These are phyloP conservation scores for Vaccinium macrocarpon DNA, from an alignment of 148 eudicot genomes.

Conservation along the genomic window DNA sequence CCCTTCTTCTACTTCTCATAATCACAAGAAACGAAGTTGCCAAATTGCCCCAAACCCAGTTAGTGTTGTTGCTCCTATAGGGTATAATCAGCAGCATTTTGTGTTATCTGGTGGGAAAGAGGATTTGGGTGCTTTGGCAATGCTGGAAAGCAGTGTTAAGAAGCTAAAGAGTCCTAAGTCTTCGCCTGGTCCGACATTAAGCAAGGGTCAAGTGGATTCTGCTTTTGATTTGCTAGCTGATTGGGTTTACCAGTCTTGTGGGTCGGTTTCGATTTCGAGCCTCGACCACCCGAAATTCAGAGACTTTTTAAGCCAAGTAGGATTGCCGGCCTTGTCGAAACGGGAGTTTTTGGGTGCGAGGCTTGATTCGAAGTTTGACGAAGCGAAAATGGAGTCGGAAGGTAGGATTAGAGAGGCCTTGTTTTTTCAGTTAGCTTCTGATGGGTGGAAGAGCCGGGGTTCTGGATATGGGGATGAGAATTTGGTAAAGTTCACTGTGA, in stretches of 20 bases:
- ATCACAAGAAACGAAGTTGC: constrained; percentile 11
- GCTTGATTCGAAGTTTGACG: constrained; percentile 18
- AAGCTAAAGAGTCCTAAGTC: constrained; percentile 22
- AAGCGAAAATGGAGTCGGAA: constrained; percentile 15
- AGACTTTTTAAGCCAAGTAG: constrained; percentile 16
- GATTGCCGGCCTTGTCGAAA: constrained; percentile 15
- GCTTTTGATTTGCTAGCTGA: constrained; percentile 10
- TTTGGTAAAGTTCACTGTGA: constrained; percentile 19
- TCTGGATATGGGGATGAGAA: constrained; percentile 19
- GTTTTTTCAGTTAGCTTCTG: constrained; percentile 21
- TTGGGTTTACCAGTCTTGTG: constrained; percentile 23
- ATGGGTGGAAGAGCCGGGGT: constrained; percentile 19
- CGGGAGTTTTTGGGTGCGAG: constrained; percentile 10
- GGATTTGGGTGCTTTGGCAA: constrained; percentile 23
- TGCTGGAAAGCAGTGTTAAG: constrained; percentile 25
- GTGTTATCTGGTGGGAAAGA: constrained; percentile 22
- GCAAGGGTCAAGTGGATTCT: constrained; percentile 16
- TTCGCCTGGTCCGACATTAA: constrained; percentile 13
- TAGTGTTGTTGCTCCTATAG: background rate
- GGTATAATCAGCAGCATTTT: constrained; percentile 18
- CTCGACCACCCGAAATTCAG: constrained; percentile 20
- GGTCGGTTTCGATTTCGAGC: constrained; percentile 19
- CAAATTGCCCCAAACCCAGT: constrained; percentile 1
- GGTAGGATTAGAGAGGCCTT: constrained; percentile 15
- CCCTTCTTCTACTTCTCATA: constrained; percentile 16